Percentiles rank a stretch among this genome's conserved stretches.
Conservation (phyloP, 805 yeast species). For the Limtongia smithiae region DNA sequence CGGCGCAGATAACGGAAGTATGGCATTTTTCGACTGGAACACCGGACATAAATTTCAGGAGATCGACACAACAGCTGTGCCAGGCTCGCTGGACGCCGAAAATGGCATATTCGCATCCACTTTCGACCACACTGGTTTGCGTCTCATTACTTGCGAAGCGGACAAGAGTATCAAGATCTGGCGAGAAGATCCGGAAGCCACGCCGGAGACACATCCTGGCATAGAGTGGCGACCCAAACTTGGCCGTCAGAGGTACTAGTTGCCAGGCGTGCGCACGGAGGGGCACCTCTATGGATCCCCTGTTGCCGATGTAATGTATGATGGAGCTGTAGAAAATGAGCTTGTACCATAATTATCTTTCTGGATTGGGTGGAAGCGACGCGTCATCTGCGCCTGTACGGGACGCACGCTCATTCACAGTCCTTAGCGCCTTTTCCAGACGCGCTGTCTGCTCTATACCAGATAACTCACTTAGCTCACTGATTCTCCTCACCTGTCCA, state of each 20-base stretch:
- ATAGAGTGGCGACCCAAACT: slow-evolving; percentile 38
- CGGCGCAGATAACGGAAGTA: slow-evolving; percentile 80
- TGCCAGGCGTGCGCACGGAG: too few relatives aligned
- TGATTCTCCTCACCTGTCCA: too few relatives aligned
- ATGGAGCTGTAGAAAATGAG: too few relatives aligned
- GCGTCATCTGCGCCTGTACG: too few relatives aligned
- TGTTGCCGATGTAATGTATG: background rate
- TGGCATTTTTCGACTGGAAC: slow-evolving; percentile 75
- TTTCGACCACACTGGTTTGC: slow-evolving; percentile 75
- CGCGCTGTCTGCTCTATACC: background rate
- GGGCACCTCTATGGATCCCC: background rate
- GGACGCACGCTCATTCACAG: background rate
- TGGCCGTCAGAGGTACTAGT: slow-evolving; percentile 20
- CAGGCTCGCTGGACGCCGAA: slow-evolving; percentile 69
- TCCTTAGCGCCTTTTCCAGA: background rate
- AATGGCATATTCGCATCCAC: slow-evolving; percentile 63
- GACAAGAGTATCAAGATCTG: slow-evolving; percentile 82
- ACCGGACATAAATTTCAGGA: slow-evolving; percentile 62
- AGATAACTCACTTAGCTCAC: background rate
- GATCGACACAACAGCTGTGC: slow-evolving; percentile 51
- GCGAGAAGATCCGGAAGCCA: slow-evolving; percentile 48
- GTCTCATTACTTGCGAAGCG: slow-evolving; percentile 83
- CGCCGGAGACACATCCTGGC: slow-evolving; percentile 40
- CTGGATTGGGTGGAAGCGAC: too few relatives aligned
- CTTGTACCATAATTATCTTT: too few relatives aligned